These are phyloP conservation scores for Phialemonium atrogriseum DNA, from an alignment of 2,329 filamentous ascomycete species.

Conservation along the genomic window DNA sequence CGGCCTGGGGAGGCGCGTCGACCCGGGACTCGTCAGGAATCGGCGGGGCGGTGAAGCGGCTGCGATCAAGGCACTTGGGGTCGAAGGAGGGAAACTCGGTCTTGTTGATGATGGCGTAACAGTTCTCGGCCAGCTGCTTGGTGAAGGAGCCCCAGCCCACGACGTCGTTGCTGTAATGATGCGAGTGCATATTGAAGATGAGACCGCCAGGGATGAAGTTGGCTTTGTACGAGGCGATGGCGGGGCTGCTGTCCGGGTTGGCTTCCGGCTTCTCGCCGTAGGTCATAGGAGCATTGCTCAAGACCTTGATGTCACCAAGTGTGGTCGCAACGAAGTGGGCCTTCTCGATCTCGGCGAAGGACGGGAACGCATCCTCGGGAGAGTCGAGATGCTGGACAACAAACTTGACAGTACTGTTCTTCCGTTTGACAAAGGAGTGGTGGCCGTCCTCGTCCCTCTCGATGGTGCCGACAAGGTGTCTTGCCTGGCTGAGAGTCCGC, in stretches of 20 bases:
- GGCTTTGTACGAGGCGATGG: constrained; percentile 27
- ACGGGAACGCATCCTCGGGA: constrained; percentile 23
- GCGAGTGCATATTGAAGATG: constrained; percentile 31
- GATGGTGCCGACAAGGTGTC: constrained; percentile 29
- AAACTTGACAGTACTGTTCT: constrained; percentile 16
- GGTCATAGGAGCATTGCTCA: constrained; percentile 27
- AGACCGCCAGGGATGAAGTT: constrained; percentile 33
- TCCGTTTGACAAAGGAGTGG: constrained; percentile 3
- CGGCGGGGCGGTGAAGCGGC: constrained; percentile 21
- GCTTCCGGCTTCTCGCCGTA: constrained; percentile 30
- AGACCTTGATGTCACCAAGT: constrained; percentile 24
- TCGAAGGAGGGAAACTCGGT: constrained; percentile 26
- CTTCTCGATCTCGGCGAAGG: constrained; percentile 27
- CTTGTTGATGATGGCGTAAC: constrained; percentile 20
- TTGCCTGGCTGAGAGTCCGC: constrained; percentile 24
- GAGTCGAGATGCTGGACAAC: constrained; percentile 27
- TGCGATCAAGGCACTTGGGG: constrained; percentile 23
- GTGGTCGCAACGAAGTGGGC: constrained; percentile 21
- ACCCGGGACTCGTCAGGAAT: constrained; percentile 19
- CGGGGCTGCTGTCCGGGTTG: constrained; percentile 22
- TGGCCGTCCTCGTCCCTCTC: constrained; percentile 21
- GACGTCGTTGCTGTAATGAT: constrained; percentile 33
- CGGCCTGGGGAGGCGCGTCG: constrained; percentile 19
- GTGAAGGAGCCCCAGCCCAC: constrained; percentile 30
- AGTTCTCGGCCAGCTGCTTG: constrained; percentile 34